Conservation (phyloP, 768 basidiomycete genomes). For the Hypsizygus marmoreus region DNA sequence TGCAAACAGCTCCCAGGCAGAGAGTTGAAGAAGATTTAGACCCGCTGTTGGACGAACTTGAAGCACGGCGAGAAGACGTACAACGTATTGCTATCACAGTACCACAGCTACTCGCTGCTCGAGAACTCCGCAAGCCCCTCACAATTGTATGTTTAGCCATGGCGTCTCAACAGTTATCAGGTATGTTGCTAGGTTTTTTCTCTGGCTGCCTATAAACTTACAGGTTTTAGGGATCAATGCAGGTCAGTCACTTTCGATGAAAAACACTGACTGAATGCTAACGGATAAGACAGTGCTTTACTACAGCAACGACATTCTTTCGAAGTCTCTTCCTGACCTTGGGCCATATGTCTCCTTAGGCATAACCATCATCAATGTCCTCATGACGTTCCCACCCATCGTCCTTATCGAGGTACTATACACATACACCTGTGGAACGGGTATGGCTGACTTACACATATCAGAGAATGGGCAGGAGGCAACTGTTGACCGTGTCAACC, state of each 20-base stretch:
- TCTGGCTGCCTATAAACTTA: slow-evolving; percentile 6
- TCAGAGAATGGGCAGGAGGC: slow-evolving; percentile 74
- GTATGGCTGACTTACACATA: neutral
- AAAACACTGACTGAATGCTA: neutral
- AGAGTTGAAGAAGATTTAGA: slow-evolving; percentile 32
- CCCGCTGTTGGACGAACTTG: slow-evolving; percentile 40
- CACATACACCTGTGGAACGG: slow-evolving; percentile 3
- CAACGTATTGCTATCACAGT: slow-evolving; percentile 44
- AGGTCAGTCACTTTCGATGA: slow-evolving; percentile 32
- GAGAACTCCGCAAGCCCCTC: slow-evolving; percentile 63
- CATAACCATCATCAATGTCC: slow-evolving; percentile 83
- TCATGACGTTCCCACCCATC: slow-evolving; percentile 84
- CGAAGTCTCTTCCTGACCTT: slow-evolving; percentile 73
- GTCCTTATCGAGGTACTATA: slow-evolving; percentile 78
- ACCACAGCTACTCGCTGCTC: slow-evolving; percentile 49
- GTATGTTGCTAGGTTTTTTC: slow-evolving; percentile 32
- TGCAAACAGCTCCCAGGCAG: slow-evolving; percentile 5
- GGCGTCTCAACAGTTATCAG: slow-evolving; percentile 79
- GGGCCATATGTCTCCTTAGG: slow-evolving; percentile 84
- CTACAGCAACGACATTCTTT: slow-evolving; percentile 88
- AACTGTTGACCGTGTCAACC: slow-evolving; percentile 67
- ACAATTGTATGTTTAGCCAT: slow-evolving; percentile 69
- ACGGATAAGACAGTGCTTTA: slow-evolving; percentile 65
- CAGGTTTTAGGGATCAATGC: slow-evolving; percentile 68
- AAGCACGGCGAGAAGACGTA: slow-evolving; percentile 26